Conservation (phyloP, 371 early-diverging fungal species). For the Basidiobolus meristosporus region DNA sequence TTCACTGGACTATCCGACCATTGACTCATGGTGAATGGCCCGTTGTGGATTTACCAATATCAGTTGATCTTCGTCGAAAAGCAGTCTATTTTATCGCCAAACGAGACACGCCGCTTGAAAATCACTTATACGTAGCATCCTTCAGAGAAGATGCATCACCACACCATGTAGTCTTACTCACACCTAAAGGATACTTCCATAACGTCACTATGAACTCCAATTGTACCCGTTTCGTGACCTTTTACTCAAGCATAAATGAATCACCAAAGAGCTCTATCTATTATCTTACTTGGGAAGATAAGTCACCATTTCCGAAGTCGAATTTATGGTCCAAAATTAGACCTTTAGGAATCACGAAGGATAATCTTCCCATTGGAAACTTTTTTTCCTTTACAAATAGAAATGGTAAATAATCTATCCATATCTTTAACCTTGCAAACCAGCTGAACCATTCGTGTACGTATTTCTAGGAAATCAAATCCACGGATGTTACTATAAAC, state of each 20-base stretch:
- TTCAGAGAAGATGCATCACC: constrained; percentile 8
- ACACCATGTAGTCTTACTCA: constrained; percentile 16
- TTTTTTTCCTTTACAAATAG: too few species aligned
- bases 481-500: constrained; percentile 44
- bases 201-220: constrained; percentile 17
- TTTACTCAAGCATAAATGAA: constrained; percentile 25
- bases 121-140: constrained; percentile 39
- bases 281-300: constrained; percentile 12
- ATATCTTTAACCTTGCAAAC: too few species aligned
- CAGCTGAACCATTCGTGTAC: too few species aligned
- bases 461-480: constrained; percentile 16
- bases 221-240: constrained; percentile 23
- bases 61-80: constrained; percentile 28
- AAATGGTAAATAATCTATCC: too few species aligned
- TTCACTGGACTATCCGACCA: constrained; percentile 3
- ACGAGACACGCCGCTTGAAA: constrained; percentile 37
- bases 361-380: constrained; percentile 2
- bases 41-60: constrained; percentile 27
- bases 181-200: constrained; percentile 33
- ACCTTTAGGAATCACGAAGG: background rate
- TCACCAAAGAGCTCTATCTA: constrained; percentile 12
- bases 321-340: background rate
- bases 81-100: constrained; percentile 54
- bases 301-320: constrained; percentile 3
- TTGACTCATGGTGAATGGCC: constrained; percentile 29